Base-by-base conservation (phyloP, 805 yeast genomes). In the Ogataea dorogensis region DNA sequence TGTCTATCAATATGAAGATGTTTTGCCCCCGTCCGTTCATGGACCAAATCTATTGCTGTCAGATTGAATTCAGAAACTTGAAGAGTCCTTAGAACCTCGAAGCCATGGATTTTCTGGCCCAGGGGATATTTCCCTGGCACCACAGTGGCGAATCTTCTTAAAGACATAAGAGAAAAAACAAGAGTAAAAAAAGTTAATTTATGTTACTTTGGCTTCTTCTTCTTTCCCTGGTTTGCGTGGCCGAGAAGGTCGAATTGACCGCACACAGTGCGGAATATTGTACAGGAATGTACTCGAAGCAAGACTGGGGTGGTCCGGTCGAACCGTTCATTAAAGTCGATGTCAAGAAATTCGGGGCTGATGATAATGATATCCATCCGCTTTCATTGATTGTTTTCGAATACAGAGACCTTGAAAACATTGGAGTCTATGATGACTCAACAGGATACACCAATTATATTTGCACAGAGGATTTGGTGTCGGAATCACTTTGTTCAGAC, bases 1-100 rank as follows among this genome's bases (percentile, higher is more conserved):
- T 79, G 77, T 20, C 91, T 70, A 48, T 83, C 95, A 34, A 93
- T 75, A 56, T 93, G 98, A 18, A 93, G 57, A 61, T 91, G 97
- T 38, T 77, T 69, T 7, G 95, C 71, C 1, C 91, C 93, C 0
- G 95, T 80, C 24, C 64, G 68, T 15, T 53, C 51, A 58, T 93
- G 97, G 14, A 66, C 61, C 36, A 89, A 60, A 27, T 76, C 81
- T 2, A 86, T 82, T 3, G 96, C 97, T 2, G 81, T 76, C 38
- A 89, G 61, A 17, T 87, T 79, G 48, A 87, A 73, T 56, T 87
- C 95, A 3, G 96, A 95, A 6, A 93, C 77, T 7, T 81, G 75
- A 30, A 76, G 61, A 3, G 80, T 81, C 38, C 82, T 67, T 34
- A 71, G 66, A 25, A 93, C 72, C 35, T 70, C 70, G 57, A 77